A percentile compares a stretch with the other conserved stretches of the same genome.
Evolutionary conservation across 305 asterid species (phyloP).

Genomic region (Fraxinus latifolia): DNA sequence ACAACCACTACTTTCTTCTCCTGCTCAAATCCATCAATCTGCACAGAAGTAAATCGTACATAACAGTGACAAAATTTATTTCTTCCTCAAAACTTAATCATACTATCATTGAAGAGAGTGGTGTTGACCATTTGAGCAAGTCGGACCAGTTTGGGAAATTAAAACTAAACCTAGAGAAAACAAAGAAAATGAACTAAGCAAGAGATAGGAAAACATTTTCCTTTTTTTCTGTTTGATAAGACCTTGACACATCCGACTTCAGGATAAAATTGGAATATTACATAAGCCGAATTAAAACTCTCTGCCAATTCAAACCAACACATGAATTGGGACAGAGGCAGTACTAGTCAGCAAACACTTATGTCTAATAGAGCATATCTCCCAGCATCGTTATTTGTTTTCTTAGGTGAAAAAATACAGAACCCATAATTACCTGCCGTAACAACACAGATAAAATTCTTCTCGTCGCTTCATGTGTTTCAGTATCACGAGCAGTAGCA

Average conservation of each 20-base stretch:
- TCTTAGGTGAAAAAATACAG: not conserved
- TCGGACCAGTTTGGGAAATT: not conserved
- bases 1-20: conserved; percentile 84
- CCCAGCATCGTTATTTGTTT: not conserved
- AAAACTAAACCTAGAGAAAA: not conserved
- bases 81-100: not conserved
- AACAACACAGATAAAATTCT: conserved; percentile 81
- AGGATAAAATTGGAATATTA: not conserved
- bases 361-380: not conserved
- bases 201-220: not conserved
- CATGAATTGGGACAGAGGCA: not conserved
- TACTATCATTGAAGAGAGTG: not conserved
- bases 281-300: not conserved
- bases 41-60: conserved; percentile 29
- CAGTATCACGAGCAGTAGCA: conserved; percentile 90
- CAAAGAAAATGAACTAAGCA: not conserved
- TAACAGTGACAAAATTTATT: conserved; percentile 16
- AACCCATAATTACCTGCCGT: conserved; percentile 66
- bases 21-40: conserved; percentile 99
- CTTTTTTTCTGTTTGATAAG: not conserved
- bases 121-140: not conserved
- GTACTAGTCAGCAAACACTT: not conserved
- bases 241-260: not conserved
- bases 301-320: not conserved
- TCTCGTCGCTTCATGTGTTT: conserved; percentile 95